phyloP scores from a whole-genome alignment of 352 stramenopile species.

The Globisporangium takayamanum region DNA sequence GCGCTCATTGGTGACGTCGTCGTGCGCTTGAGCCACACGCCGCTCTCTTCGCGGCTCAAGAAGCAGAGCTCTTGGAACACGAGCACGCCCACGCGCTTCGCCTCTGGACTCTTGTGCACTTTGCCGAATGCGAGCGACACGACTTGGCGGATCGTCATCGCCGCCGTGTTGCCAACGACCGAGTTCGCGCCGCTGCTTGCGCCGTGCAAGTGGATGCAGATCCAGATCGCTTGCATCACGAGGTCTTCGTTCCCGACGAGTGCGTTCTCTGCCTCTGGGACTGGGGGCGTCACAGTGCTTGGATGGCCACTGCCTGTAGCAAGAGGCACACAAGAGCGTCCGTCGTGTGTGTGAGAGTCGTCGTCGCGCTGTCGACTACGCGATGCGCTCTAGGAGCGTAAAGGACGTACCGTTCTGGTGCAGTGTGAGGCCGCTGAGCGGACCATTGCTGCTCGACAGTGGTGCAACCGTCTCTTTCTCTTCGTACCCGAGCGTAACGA shows the following conservation, averaged over 20 bases:
- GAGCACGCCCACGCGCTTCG: slow-evolving; percentile 76
- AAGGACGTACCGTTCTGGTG: slow-evolving; percentile 10
- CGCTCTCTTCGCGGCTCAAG: slow-evolving; percentile 78
- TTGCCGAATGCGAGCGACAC: slow-evolving; percentile 84
- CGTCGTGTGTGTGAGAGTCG: no score
- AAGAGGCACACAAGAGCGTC: neutral
- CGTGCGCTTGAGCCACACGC: slow-evolving; percentile 80
- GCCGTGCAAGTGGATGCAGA: slow-evolving; percentile 78
- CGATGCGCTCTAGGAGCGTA: no score
- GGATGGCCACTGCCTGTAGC: neutral
- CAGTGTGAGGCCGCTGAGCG: slow-evolving; percentile 16
- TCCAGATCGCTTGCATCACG: slow-evolving; percentile 85
- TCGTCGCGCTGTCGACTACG: no score
- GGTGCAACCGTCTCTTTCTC: slow-evolving; percentile 13
- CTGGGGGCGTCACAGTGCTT: neutral
- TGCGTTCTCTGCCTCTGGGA: slow-evolving; percentile 24
- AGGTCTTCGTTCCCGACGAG: slow-evolving; percentile 78
- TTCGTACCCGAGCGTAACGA: slow-evolving; percentile 79
- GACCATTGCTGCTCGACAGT: slow-evolving; percentile 1
- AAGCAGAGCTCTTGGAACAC: slow-evolving; percentile 86
- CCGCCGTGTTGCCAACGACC: slow-evolving; percentile 79
- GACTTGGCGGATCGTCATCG: slow-evolving; percentile 85
- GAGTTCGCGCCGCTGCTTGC: slow-evolving; percentile 66
- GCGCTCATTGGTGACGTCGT: slow-evolving; percentile 69
- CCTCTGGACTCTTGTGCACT: slow-evolving; percentile 53